phyloP scores from a whole-genome alignment of 345 rosid genomes.

The Microcos paniculata region DNA sequence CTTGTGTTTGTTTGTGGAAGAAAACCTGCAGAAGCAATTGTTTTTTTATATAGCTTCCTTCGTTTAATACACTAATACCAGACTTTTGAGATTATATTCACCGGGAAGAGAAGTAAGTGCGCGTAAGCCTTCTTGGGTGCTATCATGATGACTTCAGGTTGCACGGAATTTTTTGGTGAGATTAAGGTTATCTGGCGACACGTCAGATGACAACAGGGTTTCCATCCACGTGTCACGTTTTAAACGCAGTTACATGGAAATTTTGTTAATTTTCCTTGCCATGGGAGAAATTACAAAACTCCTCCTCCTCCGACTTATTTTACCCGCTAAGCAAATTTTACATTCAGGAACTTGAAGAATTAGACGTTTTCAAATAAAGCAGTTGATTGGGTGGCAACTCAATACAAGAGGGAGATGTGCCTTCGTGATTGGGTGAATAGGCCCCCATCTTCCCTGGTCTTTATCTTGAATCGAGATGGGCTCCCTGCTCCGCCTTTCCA shows the following conservation, averaged over 20 bases:
- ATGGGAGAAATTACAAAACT: neutral
- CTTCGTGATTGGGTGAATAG: too few species aligned
- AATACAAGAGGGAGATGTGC: too few species aligned
- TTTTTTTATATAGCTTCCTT: slow-evolving; percentile 12
- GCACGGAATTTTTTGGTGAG: neutral
- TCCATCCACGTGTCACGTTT: neutral
- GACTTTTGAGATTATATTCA: slow-evolving; percentile 7
- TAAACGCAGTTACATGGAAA: neutral
- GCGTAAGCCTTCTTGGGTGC: neutral
- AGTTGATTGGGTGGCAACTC: too few species aligned
- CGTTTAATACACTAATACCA: slow-evolving; percentile 1
- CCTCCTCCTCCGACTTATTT: neutral
- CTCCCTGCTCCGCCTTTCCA: too few species aligned
- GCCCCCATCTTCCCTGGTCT: too few species aligned
- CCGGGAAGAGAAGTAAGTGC: slow-evolving; percentile 21
- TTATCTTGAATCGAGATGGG: too few species aligned
- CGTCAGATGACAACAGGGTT: neutral
- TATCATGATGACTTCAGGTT: neutral
- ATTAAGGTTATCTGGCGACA: neutral
- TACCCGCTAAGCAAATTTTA: neutral
- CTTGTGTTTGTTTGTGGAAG: neutral
- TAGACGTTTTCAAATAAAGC: too few species aligned
- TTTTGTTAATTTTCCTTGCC: neutral
- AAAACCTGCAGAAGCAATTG: neutral
- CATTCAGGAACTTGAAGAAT: too few species aligned